Base-by-base conservation (phyloP, 2,329 filamentous ascomycete species). In the Aspergillus puulaauensis region DNA sequence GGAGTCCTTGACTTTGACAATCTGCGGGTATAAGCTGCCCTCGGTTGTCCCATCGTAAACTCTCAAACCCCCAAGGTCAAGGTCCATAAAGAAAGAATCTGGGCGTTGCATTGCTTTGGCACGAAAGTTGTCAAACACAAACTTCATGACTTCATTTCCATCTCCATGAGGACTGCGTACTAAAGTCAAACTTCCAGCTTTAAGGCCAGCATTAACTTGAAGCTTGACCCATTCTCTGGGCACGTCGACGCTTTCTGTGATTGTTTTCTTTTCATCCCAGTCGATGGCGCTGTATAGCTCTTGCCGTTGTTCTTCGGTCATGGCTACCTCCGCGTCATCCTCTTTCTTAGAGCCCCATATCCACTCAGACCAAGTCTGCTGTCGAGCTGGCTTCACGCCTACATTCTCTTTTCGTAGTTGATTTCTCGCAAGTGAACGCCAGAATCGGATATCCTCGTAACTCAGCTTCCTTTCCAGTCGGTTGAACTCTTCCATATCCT, bases 271-370 rank as follows among this genome's bases (percentile, higher is more conserved):
- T 75, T 99, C 95, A 61, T 99, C 91, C 88, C 93, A 99, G 68
- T 98, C 95, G 67, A 99, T 99, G 50, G 91, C 96, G 66, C 96
- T 89, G 73, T 98, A 99, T 9, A 99, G 83, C 75, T 99, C 93
- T 72, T 98, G 92, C 43, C 93, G 88, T 73, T 99, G 93, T 74
- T 98, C 88, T 61, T 99, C 95, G 0, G 91, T 96, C 83, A 99
- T 96, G 59, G 91, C 86, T 0, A 88, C 90, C 61, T 93, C 90
- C 65, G 96, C 89, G 4, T 87, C 82, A 45, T 90, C 82, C 41
- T 90, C 83, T 51, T 88, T 81, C 66, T 92, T 90, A 1, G 87
- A 82, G 19, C 93, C 93, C 93, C 93, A 98, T 31, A 91, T 84
- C 93, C 93, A 99, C 27, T 90, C 83, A 23, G 90, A 76, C 95